Percentiles rank a stretch among this genome's conserved stretches.
These are phyloP conservation scores for Nakazawaea molendinolei DNA, from an alignment of 805 yeast species.

Conservation along the genomic window DNA sequence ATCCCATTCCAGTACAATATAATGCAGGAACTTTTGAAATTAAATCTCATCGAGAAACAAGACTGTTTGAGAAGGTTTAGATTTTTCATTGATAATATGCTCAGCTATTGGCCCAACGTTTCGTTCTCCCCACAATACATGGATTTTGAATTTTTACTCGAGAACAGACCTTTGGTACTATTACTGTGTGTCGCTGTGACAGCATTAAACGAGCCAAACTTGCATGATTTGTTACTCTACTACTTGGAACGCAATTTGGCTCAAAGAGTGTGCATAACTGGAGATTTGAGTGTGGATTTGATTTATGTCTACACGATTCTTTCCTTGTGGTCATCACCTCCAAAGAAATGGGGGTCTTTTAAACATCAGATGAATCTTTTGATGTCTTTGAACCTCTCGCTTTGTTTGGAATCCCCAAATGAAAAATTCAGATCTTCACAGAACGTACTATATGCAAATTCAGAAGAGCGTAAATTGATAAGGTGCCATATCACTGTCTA, in stretches of 20 bases:
- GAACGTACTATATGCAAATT: constrained; percentile 20
- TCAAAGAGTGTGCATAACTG: constrained; percentile 35
- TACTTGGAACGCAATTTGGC: constrained; percentile 40
- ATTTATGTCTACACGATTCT: constrained; percentile 37
- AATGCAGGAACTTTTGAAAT: constrained; percentile 30
- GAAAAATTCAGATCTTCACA: constrained; percentile 23
- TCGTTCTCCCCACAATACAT: constrained; percentile 29
- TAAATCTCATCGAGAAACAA: constrained; percentile 25
- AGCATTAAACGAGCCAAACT: constrained; percentile 35
- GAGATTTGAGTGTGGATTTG: constrained; percentile 34
- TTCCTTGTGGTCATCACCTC: constrained; percentile 49
- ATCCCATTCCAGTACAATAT: constrained; percentile 30
- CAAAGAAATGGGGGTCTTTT: constrained; percentile 44
- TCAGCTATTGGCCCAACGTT: constrained; percentile 42
- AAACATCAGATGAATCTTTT: constrained; percentile 44
- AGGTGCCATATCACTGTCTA: constrained; percentile 42
- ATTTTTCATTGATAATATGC: constrained; percentile 30
- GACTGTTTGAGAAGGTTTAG: constrained; percentile 29
- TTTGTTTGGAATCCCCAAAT: constrained; percentile 44
- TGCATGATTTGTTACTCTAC: constrained; percentile 35
- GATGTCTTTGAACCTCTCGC: constrained; percentile 35
- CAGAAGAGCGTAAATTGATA: constrained; percentile 29
- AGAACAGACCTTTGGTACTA: constrained; percentile 36
- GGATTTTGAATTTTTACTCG: constrained; percentile 33
- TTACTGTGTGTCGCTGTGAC: constrained; percentile 40